These are phyloP conservation scores for Jackrogersella minutella DNA, from an alignment of 495 filamentous ascomycete species.

Conservation along the genomic window DNA sequence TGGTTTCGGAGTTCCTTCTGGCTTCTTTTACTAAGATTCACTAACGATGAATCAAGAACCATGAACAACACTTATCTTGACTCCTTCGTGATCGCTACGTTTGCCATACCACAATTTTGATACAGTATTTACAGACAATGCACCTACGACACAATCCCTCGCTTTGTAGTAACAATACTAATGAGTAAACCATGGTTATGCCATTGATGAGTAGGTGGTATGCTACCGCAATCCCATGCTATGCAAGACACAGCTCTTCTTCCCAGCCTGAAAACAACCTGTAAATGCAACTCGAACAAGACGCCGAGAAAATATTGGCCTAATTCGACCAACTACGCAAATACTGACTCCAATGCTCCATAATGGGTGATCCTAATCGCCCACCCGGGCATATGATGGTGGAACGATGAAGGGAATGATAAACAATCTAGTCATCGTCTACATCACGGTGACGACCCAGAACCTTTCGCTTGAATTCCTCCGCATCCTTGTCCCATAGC, in stretches of 20 bases:
- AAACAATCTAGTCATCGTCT: constrained; percentile 59
- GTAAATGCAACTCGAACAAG: constrained; percentile 36
- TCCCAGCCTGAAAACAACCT: constrained; percentile 21
- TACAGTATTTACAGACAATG: background rate
- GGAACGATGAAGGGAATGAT: constrained; percentile 16
- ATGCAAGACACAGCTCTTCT: constrained; percentile 13
- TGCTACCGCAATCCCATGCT: constrained; percentile 5
- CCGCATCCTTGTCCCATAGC: constrained; percentile 89
- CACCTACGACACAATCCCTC: background rate
- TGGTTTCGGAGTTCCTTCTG: constrained; percentile 59
- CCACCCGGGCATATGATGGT: constrained; percentile 21
- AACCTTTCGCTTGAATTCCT: constrained; percentile 83
- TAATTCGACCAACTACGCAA: constrained; percentile 20
- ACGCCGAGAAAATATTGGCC: constrained; percentile 21
- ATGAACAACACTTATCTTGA: constrained; percentile 33
- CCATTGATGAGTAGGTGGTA: constrained; percentile 3
- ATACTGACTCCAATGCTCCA: constrained; percentile 53
- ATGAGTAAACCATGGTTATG: background rate
- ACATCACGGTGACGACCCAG: constrained; percentile 63
- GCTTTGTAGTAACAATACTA: no score
- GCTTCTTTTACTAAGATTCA: constrained; percentile 59
- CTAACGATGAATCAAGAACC: constrained; percentile 58
- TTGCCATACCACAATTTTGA: background rate
- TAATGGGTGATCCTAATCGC: constrained; percentile 18
- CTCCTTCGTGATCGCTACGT: constrained; percentile 1